Evolutionary conservation across 805 yeast genomes (phyloP), one percentile per base, ranked within the genome.

Genomic region (Kodamaea leandrae): DNA sequence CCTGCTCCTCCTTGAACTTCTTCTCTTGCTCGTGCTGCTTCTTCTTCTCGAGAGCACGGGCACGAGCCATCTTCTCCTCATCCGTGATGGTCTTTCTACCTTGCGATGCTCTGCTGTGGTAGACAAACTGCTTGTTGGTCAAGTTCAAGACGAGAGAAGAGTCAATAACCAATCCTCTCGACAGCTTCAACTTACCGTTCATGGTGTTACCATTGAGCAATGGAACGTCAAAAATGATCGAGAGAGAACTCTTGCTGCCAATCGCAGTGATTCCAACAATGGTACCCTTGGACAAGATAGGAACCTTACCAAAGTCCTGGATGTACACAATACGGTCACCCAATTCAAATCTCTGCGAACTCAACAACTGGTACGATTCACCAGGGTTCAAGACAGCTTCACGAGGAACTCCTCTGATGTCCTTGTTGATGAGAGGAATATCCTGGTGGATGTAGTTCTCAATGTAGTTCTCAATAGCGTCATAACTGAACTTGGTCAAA

Each of bases 261-360:
- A 78, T 70, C 3, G 76, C 63, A 17, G 64, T 64, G 42, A 76
- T 68, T 6, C 85, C 83, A 37, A 86, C 83, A 41, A 93, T 95
- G 1, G 96, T 89, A 59, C 99, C 99, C 54, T 84, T 84, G 18
- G 86, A 75, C 57, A 84, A 88, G 42, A 82, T 64, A 19, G 96
- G 96, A 12, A 90, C 96, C 55, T 86, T 88, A 38, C 98, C 98
- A 17, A 86, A 80, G 52, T 82, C 86, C 52, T 84, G 83, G 16
- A 88, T 85, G 50, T 86, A 89, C 17, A 86, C 76, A 21, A 93
- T 87, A 46, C 99, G 77, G 56, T 93, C 97, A 53, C 99, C 99
- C 16, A 93, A 71, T 20, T 76, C 74, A 58, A 93, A 93, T 34
- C 72, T 65, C 66, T 93, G 99, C 29, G 74, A 72, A 42, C 83